These are phyloP conservation scores for Oemleria cerasiformis DNA, from an alignment of 306 rosid species.

Conservation along the genomic window DNA sequence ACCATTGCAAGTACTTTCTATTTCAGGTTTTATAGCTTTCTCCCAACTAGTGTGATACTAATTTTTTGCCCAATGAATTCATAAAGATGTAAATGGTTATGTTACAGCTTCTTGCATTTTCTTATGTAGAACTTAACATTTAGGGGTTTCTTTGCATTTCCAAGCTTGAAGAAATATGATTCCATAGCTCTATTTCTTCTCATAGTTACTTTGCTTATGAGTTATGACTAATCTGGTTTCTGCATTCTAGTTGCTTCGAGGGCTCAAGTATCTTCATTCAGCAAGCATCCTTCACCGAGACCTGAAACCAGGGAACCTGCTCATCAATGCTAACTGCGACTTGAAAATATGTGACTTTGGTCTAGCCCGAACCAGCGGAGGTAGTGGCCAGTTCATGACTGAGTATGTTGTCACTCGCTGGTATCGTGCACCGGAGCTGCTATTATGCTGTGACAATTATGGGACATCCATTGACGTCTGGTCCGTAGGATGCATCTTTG, in stretches of 20 bases:
- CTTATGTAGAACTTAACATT: not conserved
- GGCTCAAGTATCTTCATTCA: constrained; percentile 84
- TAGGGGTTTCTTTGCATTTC: not conserved
- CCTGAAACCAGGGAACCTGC: constrained; percentile 86
- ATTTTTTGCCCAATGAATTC: constrained; percentile 7
- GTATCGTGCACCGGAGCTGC: constrained; percentile 95
- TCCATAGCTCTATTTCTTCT: not conserved
- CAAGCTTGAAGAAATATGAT: not conserved
- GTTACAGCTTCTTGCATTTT: not conserved
- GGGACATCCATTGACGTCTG: constrained; percentile 91
- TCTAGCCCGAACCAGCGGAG: constrained; percentile 68
- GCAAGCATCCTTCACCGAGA: constrained; percentile 88
- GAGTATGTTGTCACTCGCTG: constrained; percentile 93
- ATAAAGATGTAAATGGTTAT: not conserved
- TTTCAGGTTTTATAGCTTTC: constrained; percentile 57
- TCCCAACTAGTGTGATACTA: not conserved
- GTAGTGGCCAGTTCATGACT: constrained; percentile 69
- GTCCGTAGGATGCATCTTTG: constrained; percentile 95
- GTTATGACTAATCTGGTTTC: constrained; percentile 23
- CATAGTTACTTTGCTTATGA: not conserved
- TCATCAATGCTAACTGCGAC: constrained; percentile 69
- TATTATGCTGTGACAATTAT: constrained; percentile 69
- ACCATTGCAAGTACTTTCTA: constrained; percentile 75
- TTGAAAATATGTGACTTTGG: constrained; percentile 91
- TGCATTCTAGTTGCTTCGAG: constrained; percentile 61